phyloP scores from a whole-genome alignment of 2,329 filamentous ascomycete species.

The Pseudopithomyces maydicus region DNA sequence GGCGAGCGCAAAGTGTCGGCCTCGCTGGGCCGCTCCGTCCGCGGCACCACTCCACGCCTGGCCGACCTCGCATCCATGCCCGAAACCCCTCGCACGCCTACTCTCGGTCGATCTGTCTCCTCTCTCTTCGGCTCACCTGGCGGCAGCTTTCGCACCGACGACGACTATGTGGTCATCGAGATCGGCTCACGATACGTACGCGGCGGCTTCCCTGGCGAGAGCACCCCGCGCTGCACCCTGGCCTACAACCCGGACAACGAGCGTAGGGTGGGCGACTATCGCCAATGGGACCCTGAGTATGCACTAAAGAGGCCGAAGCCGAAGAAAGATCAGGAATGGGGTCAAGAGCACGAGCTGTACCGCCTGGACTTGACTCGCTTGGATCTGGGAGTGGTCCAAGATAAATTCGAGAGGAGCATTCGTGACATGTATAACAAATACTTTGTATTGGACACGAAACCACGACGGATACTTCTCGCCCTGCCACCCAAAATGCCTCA shows the following conservation, averaged over 20 bases:
- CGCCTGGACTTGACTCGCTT: slow-evolving; percentile 71
- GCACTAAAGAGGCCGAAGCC: slow-evolving; percentile 55
- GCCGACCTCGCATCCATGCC: slow-evolving; percentile 43
- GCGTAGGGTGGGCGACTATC: slow-evolving; percentile 80
- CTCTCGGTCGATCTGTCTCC: slow-evolving; percentile 63
- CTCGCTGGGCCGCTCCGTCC: slow-evolving; percentile 32
- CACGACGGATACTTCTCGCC: slow-evolving; percentile 74
- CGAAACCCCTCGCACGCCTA: slow-evolving; percentile 45
- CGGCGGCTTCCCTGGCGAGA: slow-evolving; percentile 86
- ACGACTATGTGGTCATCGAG: slow-evolving; percentile 87
- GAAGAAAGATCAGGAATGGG: slow-evolving; percentile 61
- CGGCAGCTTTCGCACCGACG: slow-evolving; percentile 62
- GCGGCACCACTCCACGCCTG: slow-evolving; percentile 39
- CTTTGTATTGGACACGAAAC: slow-evolving; percentile 72
- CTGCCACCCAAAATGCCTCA: slow-evolving; percentile 79
- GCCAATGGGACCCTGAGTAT: slow-evolving; percentile 67
- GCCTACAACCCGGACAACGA: slow-evolving; percentile 77
- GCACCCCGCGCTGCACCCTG: slow-evolving; percentile 71
- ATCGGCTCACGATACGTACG: slow-evolving; percentile 78
- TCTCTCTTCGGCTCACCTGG: slow-evolving; percentile 64
- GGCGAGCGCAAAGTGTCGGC: slow-evolving; percentile 40
- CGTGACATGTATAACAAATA: slow-evolving; percentile 83
- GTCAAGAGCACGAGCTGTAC: slow-evolving; percentile 75
- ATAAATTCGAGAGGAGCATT: slow-evolving; percentile 83
- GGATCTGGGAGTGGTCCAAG: slow-evolving; percentile 80